These are phyloP conservation scores for Fusarium anguioides DNA, from an alignment of 2,329 filamentous ascomycete species.

Conservation along the genomic window DNA sequence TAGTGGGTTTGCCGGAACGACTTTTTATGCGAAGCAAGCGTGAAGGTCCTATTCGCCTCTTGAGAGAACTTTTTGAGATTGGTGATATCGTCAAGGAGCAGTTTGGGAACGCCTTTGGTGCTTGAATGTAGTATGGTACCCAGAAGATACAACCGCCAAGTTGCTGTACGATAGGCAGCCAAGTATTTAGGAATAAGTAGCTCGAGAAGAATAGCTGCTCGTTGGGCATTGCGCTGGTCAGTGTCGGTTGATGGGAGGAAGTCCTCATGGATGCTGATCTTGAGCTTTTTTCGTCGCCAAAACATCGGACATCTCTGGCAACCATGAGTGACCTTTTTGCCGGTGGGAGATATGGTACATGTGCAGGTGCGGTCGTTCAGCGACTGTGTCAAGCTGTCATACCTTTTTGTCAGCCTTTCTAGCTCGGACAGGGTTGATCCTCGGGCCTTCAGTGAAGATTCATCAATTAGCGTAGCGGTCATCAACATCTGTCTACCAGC, in stretches of 20 bases:
- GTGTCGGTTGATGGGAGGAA: constrained; percentile 37
- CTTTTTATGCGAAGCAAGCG: constrained; percentile 43
- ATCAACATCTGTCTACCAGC: not conserved
- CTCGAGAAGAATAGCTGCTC: constrained; percentile 60
- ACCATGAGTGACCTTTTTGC: not conserved
- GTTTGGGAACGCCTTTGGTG: not conserved
- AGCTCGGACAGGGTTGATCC: constrained; percentile 7
- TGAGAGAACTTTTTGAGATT: not conserved
- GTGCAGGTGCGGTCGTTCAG: constrained; percentile 15
- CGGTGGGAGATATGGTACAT: constrained; percentile 18
- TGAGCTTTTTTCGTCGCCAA: constrained; percentile 23
- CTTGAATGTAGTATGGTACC: not conserved
- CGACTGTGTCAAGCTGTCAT: constrained; percentile 28
- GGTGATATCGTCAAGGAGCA: not conserved
- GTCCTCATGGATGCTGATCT: constrained; percentile 38
- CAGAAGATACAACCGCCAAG: constrained; percentile 23
- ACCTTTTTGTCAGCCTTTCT: not conserved
- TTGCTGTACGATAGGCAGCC: constrained; percentile 44
- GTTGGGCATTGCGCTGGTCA: not conserved
- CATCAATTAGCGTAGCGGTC: not conserved
- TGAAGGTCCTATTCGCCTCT: not conserved
- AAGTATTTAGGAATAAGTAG: constrained; percentile 60
- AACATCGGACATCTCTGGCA: constrained; percentile 35
- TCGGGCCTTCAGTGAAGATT: not conserved
- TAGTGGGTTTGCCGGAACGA: constrained; percentile 46